phyloP scores from a whole-genome alignment of 305 asterid genomes.

The Fraxinus nigra region DNA sequence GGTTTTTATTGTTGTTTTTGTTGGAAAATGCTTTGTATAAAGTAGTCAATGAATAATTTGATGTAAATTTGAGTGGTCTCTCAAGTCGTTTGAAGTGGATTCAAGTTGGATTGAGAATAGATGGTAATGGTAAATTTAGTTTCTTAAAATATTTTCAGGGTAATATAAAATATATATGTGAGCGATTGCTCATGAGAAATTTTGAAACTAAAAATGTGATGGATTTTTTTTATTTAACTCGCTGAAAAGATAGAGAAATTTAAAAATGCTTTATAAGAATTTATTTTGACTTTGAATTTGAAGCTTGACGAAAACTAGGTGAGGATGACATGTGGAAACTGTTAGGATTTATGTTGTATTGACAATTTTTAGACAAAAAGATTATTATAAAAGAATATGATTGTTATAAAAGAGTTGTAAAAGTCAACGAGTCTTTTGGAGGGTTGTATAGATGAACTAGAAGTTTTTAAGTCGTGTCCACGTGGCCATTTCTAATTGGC shows the following conservation, averaged over 20 bases:
- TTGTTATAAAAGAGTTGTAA: too few species aligned
- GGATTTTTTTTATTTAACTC: neutral
- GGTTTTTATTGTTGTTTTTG: neutral
- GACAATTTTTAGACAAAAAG: too few species aligned
- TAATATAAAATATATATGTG: neutral
- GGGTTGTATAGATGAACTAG: too few species aligned
- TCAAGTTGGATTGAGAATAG: neutral
- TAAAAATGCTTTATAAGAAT: neutral
- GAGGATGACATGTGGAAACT: neutral
- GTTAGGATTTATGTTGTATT: too few species aligned
- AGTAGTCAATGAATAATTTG: neutral
- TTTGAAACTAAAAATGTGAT: neutral
- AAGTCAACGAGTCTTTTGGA: too few species aligned
- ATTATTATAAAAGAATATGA: too few species aligned
- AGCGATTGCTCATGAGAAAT: neutral
- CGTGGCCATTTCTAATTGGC: too few species aligned
- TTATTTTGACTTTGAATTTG: too few species aligned
- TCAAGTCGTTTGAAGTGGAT: neutral
- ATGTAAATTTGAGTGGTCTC: neutral
- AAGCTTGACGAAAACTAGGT: neutral
- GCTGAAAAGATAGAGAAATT: neutral
- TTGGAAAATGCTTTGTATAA: neutral
- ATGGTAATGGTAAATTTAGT: neutral
- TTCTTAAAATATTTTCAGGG: neutral
- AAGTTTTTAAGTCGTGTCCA: too few species aligned